Evolutionary conservation across 768 basidiomycete genomes (phyloP), one percentile per base, ranked within the genome.

Genomic region (Amanita pseudoporphyria): DNA sequence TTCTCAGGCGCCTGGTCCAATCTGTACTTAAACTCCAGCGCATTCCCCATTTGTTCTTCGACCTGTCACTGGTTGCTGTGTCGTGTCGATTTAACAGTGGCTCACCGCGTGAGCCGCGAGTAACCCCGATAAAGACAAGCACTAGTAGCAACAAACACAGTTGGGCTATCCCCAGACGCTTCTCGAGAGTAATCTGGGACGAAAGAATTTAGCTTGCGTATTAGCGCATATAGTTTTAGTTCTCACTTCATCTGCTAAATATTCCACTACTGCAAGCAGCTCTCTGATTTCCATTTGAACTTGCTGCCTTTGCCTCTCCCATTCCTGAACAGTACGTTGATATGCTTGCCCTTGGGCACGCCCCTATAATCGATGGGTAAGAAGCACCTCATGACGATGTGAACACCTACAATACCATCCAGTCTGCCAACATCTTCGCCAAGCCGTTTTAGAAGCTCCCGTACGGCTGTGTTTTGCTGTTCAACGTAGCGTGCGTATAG

Each of bases 141-240:
- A 96, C 84, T 0, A 84, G 78, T 3, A 96, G 71, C 5, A 95
- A 72, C 5, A 94, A 73, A 60, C 85, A 82, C 0, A 97, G 74
- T 58, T 98, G 94, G 0, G 86, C 87, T 18, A 96, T 80, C 2
- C 92, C 84, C 0, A 96, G 76, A 2, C 91, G 82, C 58, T 95
- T 93, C 64, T 96, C 94, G 44, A 93, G 74, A 0, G 83, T 68
- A 28, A 96, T 80, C 88, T 95, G 49, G 2, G 14, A 32, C 26
- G 14, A 26, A 6, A 31, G 16, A 33, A 38, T 10, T 32, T 37
- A 14, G 16, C 13, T 9, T 39, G 13, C 51, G 12, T 52, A 38
- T 22, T 22, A 22, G 26, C 21, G 9, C 46, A 59, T 40, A 31
- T 12, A 37, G 26, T 13, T n/a, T 6, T 24, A n/a, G 9, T n/a